These are phyloP conservation scores for Coniochaeta hoffmannii DNA, from an alignment of 2,329 filamentous ascomycete genomes.

Conservation along the genomic window DNA sequence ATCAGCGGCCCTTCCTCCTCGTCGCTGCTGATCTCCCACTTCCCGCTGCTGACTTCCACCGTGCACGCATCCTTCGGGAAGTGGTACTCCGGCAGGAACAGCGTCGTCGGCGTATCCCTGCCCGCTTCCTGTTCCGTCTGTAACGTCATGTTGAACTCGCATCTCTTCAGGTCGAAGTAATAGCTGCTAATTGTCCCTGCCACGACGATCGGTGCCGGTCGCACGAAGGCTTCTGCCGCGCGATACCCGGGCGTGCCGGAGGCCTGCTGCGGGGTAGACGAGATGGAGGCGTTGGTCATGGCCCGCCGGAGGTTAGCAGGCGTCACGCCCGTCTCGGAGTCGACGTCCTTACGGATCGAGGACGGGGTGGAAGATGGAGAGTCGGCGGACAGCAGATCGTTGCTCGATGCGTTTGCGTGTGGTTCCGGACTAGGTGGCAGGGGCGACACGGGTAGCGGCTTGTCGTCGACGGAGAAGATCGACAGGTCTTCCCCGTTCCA, in stretches of 20 bases:
- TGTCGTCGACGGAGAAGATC: conserved; percentile 81
- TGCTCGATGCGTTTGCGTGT: conserved; percentile 36
- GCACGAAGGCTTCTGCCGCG: conserved; percentile 87
- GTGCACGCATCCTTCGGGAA: conserved; percentile 69
- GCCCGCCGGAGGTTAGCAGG: conserved; percentile 70
- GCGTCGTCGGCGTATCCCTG: conserved; percentile 60
- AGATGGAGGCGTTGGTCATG: conserved; percentile 60
- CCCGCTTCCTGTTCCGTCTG: conserved; percentile 47
- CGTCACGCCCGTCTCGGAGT: conserved; percentile 54
- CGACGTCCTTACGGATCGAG: conserved; percentile 29
- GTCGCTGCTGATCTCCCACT: conserved; percentile 77
- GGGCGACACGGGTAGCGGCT: conserved; percentile 45
- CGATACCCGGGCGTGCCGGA: conserved; percentile 63
- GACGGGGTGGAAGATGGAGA: conserved; percentile 19
- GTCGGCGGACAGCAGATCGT: conserved; percentile 34
- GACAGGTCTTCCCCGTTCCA: conserved; percentile 98
- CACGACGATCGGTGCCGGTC: conserved; percentile 71
- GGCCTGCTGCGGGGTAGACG: conserved; percentile 35
- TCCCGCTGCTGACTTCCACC: conserved; percentile 75
- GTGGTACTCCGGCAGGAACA: conserved; percentile 88
- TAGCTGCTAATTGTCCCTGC: conserved; percentile 64
- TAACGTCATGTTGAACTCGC: conserved; percentile 68
- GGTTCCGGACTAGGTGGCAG: conserved; percentile 32
- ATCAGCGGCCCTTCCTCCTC: conserved; percentile 61
- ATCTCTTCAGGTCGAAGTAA: conserved; percentile 76